phyloP scores from a whole-genome alignment of 495 filamentous ascomycete genomes.

The Neurospora sp. region DNA sequence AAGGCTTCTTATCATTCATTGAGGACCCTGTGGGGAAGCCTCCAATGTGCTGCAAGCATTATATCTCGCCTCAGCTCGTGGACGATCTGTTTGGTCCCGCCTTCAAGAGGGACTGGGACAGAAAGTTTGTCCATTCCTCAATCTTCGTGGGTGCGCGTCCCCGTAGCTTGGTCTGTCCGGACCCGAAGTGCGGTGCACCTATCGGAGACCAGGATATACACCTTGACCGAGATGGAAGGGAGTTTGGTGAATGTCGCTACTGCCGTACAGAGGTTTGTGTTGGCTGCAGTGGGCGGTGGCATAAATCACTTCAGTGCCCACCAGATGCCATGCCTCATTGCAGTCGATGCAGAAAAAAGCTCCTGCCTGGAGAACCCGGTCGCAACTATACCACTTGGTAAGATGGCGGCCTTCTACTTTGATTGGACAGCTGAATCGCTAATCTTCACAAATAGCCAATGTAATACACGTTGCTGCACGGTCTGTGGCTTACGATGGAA shows the following conservation, averaged over 20 bases:
- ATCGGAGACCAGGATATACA: constrained; percentile 60
- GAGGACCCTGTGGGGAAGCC: constrained; percentile 72
- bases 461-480: constrained; percentile 75
- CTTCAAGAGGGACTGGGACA: constrained; percentile 71
- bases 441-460: constrained; percentile 42
- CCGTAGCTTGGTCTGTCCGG: constrained; percentile 20
- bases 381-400: constrained; percentile 83
- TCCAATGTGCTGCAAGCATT: constrained; percentile 63
- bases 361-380: constrained; percentile 50
- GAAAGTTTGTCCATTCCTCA: constrained; percentile 62
- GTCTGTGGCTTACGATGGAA: constrained; percentile 72
- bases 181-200: constrained; percentile 54
- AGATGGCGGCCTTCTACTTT: constrained; percentile 15
- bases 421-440: constrained; percentile 6
- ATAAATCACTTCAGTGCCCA: constrained; percentile 56
- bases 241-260: constrained; percentile 48
- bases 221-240: constrained; percentile 33
- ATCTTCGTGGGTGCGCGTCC: constrained; percentile 66
- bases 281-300: constrained; percentile 62
- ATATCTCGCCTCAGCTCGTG: constrained; percentile 66
- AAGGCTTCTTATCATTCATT: constrained; percentile 60
- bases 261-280: constrained; percentile 69
- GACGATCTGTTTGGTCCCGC: constrained; percentile 57
- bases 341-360: constrained; percentile 59
- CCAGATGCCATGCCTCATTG: constrained; percentile 69